Base-by-base conservation (phyloP, 345 rosid genomes). In the Camelina hispida region DNA sequence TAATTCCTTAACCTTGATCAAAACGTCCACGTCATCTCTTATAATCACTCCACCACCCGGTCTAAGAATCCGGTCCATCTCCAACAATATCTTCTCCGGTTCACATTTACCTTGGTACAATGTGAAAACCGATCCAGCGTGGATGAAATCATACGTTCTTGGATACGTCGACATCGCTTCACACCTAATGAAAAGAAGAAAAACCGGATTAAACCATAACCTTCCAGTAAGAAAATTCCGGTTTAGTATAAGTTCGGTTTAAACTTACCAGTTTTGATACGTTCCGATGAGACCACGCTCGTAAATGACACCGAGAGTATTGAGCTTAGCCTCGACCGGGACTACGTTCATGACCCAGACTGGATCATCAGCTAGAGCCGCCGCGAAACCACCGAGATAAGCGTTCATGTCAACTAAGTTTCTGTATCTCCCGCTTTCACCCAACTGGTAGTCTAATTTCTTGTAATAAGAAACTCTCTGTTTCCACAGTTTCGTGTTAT, bases 121-220 rank as follows among this genome's bases (percentile, higher is more conserved):
- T 48, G 84, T 92, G 82, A 95, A 90, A 42, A 95, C 67, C 17
- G 97, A 89, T 56, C 83, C 88, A 0, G 90, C 97, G 51, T 95
- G 99, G 62, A 95, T 85, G 38, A 92, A 88, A 66, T 92, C 99
- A 50, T 90, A 92, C 59, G 99, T 95, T 61, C 99, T 85, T 13
- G 99, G 99, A 73, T 92, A 95, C 9, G 97, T 95, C 35, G 99
- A 95, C 99, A 95, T 90, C 37, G 99, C 97, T 75, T 95, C 83
- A 25, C 83, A 80, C 83, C 83, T 80, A 42, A 28, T 59, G 13
- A 42, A 28, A 28, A 8, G 3, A 50, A 2, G 17, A 28, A 15
- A 53, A 23, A 44, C 3, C 66, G 17, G 46, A 56, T 63, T 64
- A 67, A 73, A 61, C 23, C 9, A 62, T 18, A 25, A 56, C 40